Conservation (phyloP, 495 filamentous ascomycete species). For the Pyrenopolyporus hunteri region DNA sequence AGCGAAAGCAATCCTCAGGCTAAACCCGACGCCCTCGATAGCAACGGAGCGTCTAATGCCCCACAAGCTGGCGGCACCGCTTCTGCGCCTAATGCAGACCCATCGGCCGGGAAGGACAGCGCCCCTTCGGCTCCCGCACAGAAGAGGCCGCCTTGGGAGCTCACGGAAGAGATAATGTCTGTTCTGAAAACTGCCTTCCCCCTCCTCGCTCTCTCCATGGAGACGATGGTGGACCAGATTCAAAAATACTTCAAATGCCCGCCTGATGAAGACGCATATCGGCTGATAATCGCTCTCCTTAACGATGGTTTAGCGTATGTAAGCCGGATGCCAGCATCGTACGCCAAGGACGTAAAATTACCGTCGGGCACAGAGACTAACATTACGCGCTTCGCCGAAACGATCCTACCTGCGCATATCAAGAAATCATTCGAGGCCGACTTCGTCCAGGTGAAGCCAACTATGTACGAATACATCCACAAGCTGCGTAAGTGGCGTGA, state of each 20-base stretch:
- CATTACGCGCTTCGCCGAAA: constrained; percentile 95
- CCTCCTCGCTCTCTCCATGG: constrained; percentile 94
- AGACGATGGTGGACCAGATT: constrained; percentile 99
- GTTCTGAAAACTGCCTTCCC: constrained; percentile 95
- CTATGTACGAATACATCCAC: constrained; percentile 96
- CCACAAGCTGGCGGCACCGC: constrained; percentile 35
- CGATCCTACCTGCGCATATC: constrained; percentile 90
- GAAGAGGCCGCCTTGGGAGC: constrained; percentile 90
- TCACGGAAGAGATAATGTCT: constrained; percentile 92
- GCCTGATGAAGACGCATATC: constrained; percentile 96
- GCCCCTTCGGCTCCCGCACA: constrained; percentile 51
- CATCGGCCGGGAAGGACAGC: constrained; percentile 38
- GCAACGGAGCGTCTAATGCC: constrained; percentile 50
- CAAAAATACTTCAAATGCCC: constrained; percentile 98
- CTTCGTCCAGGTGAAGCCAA: constrained; percentile 91
- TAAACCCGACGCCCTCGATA: constrained; percentile 52
- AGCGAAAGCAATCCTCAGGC: constrained; percentile 47
- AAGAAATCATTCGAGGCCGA: constrained; percentile 93
- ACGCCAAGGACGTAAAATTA: constrained; percentile 89
- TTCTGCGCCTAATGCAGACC: constrained; percentile 46
- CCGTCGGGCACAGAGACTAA: constrained; percentile 91
- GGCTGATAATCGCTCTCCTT: constrained; percentile 93
- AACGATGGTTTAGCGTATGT: constrained; percentile 93
- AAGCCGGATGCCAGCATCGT: constrained; percentile 80
- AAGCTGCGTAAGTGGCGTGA: constrained; percentile 95